Conservation (phyloP, 768 basidiomycete genomes). For the Harrya chromipes region DNA sequence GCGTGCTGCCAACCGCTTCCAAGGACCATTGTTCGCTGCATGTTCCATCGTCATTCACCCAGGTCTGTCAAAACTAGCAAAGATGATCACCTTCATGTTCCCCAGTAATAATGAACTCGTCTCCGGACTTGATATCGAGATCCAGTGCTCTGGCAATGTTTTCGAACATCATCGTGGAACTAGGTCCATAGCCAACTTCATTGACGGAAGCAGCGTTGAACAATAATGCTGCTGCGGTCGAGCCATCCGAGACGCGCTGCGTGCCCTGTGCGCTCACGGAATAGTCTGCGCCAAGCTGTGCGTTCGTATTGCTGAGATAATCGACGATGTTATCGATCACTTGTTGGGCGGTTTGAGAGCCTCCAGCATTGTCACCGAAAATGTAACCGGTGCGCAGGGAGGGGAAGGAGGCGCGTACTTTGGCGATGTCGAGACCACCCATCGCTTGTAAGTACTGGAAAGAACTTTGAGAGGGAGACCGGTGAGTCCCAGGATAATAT, state of each 20-base stretch:
- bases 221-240: constrained; percentile 50
- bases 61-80: not conserved
- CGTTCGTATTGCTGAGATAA: constrained; percentile 71
- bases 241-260: constrained; percentile 48
- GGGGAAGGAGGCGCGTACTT: constrained; percentile 61
- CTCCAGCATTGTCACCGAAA: constrained; percentile 76
- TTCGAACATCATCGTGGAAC: constrained; percentile 66
- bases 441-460: constrained; percentile 6
- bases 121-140: constrained; percentile 48
- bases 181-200: constrained; percentile 66
- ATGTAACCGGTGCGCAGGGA: constrained; percentile 56
- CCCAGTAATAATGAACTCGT: constrained; percentile 75
- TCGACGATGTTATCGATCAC: constrained; percentile 61
- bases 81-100: constrained; percentile 70
- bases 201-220: constrained; percentile 61
- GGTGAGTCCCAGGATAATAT: too few relatives aligned
- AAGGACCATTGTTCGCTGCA: constrained; percentile 69
- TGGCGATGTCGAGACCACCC: constrained; percentile 41
- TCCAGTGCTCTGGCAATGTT: constrained; percentile 67
- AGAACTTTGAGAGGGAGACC: too few relatives aligned
- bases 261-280: constrained; percentile 53
- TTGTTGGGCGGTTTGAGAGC: constrained; percentile 57
- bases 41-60: not conserved
- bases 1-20: constrained; percentile 70
- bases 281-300: constrained; percentile 71